phyloP scores from a whole-genome alignment of 2,329 filamentous ascomycete genomes.

The Anisogramma anomala region DNA sequence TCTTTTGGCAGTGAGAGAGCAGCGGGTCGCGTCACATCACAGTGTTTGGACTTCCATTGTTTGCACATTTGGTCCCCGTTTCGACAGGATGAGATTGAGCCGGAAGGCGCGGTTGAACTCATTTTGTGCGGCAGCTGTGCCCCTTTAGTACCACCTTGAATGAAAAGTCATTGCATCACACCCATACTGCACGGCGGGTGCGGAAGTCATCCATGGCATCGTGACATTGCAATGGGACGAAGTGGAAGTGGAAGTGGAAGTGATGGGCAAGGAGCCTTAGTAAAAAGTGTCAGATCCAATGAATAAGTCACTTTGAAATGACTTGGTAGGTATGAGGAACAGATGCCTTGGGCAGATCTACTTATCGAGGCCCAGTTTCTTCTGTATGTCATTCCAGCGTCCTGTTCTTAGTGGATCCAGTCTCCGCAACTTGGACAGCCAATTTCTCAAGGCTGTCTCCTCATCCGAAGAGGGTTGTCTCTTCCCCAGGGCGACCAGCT shows the following conservation, averaged over 20 bases:
- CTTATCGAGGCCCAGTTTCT: constrained; percentile 20
- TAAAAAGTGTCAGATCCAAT: too few relatives aligned
- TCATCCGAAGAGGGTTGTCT: constrained; percentile 28
- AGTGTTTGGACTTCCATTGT: neutral
- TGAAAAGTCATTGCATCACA: too few relatives aligned
- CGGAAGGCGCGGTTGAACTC: too few relatives aligned
- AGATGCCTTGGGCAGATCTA: neutral
- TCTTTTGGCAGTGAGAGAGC: too few relatives aligned
- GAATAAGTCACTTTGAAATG: neutral
- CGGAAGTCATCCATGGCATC: too few relatives aligned
- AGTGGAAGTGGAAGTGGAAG: too few relatives aligned
- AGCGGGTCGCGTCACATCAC: too few relatives aligned
- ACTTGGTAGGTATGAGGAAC: neutral
- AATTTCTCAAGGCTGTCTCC: constrained; percentile 35
- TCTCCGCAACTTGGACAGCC: constrained; percentile 54
- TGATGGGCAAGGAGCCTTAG: too few relatives aligned
- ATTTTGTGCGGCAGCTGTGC: too few relatives aligned
- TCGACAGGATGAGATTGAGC: neutral
- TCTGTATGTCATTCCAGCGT: constrained; percentile 63
- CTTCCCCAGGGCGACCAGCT: constrained; percentile 42
- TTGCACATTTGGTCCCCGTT: neutral
- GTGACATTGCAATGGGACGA: too few relatives aligned
- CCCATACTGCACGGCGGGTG: too few relatives aligned
- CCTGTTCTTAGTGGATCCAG: constrained; percentile 65
- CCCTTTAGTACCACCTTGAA: too few relatives aligned